Evolutionary conservation across 495 filamentous ascomycete genomes (phyloP).

Genomic region (Aeminium ludgeri): DNA sequence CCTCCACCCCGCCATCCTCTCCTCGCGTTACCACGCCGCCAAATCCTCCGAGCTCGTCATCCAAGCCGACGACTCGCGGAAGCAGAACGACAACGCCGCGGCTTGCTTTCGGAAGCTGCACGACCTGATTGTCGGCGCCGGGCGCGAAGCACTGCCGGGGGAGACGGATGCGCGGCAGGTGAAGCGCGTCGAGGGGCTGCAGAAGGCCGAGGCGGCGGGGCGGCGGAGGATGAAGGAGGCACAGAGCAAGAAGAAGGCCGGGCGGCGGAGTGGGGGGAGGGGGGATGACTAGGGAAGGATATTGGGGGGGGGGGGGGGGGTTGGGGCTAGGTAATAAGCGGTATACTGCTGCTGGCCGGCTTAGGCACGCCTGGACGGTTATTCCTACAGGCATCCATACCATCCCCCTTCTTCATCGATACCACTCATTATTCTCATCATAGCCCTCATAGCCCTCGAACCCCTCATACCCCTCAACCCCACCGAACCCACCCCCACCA

Average conservation of each 20-base stretch:
- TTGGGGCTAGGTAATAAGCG: slow-evolving; percentile 22
- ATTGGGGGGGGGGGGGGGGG: slow-evolving; percentile 22
- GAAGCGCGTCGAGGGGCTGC: slow-evolving; percentile 44
- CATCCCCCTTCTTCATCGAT: slow-evolving; percentile 4
- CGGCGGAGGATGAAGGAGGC: slow-evolving; percentile 59
- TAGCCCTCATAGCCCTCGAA: neutral
- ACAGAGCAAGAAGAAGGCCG: slow-evolving; percentile 64
- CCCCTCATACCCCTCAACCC: neutral
- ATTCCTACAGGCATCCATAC: neutral
- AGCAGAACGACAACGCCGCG: slow-evolving; percentile 47
- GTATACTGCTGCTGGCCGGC: no score
- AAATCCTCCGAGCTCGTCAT: slow-evolving; percentile 47
- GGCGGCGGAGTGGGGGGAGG: slow-evolving; percentile 32
- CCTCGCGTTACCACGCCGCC: slow-evolving; percentile 52
- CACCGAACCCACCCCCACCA: neutral
- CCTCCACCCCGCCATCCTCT: slow-evolving; percentile 44
- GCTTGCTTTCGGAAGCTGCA: slow-evolving; percentile 47
- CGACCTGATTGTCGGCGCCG: slow-evolving; percentile 37
- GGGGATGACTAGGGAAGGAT: no score
- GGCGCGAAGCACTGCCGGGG: slow-evolving; percentile 39
- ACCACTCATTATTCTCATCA: slow-evolving; percentile 7
- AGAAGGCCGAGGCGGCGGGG: slow-evolving; percentile 53
- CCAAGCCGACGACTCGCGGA: slow-evolving; percentile 49
- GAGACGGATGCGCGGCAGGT: slow-evolving; percentile 45
- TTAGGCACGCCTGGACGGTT: no score